These are phyloP conservation scores for Talaromyces wortmannii DNA, from an alignment of 495 filamentous ascomycete species.

Conservation along the genomic window DNA sequence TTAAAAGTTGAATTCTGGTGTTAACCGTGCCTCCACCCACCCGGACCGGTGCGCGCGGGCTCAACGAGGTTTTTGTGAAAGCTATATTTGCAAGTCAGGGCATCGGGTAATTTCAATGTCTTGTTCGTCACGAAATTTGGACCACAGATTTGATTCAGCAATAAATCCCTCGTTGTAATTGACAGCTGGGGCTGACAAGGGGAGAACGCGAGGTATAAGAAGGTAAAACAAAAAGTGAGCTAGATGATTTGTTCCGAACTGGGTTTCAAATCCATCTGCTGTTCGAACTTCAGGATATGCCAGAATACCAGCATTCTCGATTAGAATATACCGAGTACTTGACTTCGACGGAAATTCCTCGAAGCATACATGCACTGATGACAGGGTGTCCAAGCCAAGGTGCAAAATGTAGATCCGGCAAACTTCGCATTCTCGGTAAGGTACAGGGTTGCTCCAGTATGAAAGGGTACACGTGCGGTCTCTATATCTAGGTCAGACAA, in stretches of 20 bases:
- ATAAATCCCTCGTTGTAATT: no score
- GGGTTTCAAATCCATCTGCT: conserved; percentile 37
- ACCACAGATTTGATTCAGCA: no score
- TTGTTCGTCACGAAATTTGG: no score
- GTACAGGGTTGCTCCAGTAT: conserved; percentile 42
- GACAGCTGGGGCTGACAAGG: no score
- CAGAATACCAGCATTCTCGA: conserved; percentile 29
- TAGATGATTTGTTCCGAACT: conserved; percentile 46
- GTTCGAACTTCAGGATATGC: conserved; percentile 25
- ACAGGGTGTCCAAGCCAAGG: conserved; percentile 34
- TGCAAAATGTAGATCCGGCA: conserved; percentile 25
- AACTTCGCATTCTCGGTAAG: conserved; percentile 29
- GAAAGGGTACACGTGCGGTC: conserved; percentile 35
- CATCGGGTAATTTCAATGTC: no score
- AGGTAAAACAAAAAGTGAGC: no score
- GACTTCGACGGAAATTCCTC: conserved; percentile 21
- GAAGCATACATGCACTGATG: conserved; percentile 30
- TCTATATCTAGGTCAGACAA: conserved; percentile 47
- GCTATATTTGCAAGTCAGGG: no score
- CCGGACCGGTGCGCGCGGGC: no score
- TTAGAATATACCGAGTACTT: conserved; percentile 23
- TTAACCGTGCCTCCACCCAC: no score
- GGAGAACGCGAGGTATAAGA: no score
- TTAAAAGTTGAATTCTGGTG: no score
- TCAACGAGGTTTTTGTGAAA: no score